These are phyloP conservation scores for Coemansia sp. DNA, from an alignment of 192 early-diverging fungal species.

Conservation along the genomic window DNA sequence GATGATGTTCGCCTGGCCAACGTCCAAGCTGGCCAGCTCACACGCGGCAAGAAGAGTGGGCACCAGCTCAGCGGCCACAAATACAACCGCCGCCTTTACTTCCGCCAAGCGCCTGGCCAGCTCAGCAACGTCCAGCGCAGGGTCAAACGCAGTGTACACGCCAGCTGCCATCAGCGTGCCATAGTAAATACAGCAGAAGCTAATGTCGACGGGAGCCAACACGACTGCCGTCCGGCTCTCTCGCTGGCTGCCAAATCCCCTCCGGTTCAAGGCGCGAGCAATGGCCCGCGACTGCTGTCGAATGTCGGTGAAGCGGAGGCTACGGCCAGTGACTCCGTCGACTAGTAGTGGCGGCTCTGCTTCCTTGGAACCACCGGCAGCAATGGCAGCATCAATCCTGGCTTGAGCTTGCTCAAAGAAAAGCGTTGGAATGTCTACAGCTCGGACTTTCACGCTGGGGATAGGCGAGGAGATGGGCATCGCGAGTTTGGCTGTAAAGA, in stretches of 20 bases:
- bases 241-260: slow-evolving; percentile 8
- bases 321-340: slow-evolving; percentile 7
- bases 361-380: background rate
- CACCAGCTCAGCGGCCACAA: slow-evolving; percentile 26
- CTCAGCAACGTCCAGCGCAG: background rate
- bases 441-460: slow-evolving; percentile 21
- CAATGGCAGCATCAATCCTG: background rate
- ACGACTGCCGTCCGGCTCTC: slow-evolving; percentile 7
- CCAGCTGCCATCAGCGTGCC: slow-evolving; percentile 42
- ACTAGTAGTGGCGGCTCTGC: slow-evolving; percentile 17
- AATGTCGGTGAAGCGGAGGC: slow-evolving; percentile 26
- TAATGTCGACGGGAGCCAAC: slow-evolving; percentile 14
- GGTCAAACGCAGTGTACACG: slow-evolving; percentile 17
- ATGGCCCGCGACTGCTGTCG: slow-evolving; percentile 14
- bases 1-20: slow-evolving; percentile 1
- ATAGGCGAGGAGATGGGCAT: slow-evolving; percentile 45
- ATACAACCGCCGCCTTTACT: slow-evolving; percentile 6
- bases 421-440: slow-evolving; percentile 27
- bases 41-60: slow-evolving; percentile 9
- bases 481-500: too few relatives aligned
- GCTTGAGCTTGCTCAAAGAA: slow-evolving; percentile 30
- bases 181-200: slow-evolving; percentile 24
- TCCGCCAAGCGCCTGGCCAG: slow-evolving; percentile 13
- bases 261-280: slow-evolving; percentile 6
- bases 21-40: background rate